Evolutionary conservation across 202 grass and related monocot species (phyloP).

Genomic region (Brachypodium distachyon): DNA sequence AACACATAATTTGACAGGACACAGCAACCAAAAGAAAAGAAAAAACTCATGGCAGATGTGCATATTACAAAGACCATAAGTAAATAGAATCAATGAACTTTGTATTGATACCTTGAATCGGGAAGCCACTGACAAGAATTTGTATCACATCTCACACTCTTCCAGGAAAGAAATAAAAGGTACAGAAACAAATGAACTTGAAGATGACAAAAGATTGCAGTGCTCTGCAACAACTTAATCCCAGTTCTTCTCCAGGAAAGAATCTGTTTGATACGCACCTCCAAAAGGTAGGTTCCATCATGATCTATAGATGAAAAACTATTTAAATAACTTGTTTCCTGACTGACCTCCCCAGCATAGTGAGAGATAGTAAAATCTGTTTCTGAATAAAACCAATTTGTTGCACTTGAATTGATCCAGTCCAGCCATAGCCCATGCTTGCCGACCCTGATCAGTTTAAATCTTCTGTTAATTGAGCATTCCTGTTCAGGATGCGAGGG

Average conservation of each 20-base stretch:
- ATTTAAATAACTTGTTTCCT: constrained; percentile 10
- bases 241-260: constrained; percentile 94
- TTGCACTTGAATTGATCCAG: no score
- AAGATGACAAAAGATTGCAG: constrained; percentile 91
- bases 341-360: constrained; percentile 89
- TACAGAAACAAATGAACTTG: constrained; percentile 76
- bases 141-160: constrained; percentile 93
- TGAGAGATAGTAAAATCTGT: constrained; percentile 96
- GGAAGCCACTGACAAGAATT: constrained; percentile 93
- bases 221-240: constrained; percentile 98
- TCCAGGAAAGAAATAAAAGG: constrained; percentile 73
- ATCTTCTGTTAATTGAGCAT: no score
- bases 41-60: neutral
- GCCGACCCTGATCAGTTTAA: no score
- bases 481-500: no score
- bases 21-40: neutral
- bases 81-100: neutral
- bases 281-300: constrained; percentile 9
- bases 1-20: neutral
- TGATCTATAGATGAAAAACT: neutral
- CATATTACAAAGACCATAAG: neutral
- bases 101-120: constrained; percentile 83
- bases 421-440: no score
- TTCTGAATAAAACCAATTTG: no score
- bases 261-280: constrained; percentile 95